Conservation (phyloP, 2,329 filamentous ascomycete genomes). For the Pezicula rhizophila region DNA sequence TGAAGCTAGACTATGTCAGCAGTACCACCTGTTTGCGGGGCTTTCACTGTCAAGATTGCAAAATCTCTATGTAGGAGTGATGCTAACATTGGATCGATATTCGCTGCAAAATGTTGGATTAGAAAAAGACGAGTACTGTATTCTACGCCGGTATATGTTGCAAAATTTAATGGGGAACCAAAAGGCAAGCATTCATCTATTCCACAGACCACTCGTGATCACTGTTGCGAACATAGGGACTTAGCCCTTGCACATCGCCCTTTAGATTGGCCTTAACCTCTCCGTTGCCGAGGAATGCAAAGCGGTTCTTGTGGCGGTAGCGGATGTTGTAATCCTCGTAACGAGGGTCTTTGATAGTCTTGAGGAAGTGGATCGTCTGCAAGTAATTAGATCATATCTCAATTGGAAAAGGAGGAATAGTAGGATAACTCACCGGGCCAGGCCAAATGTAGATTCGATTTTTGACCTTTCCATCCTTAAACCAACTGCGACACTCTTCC, state of each 20-base stretch:
- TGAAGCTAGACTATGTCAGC: no score
- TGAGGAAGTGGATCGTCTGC: conserved; percentile 39
- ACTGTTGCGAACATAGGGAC: conserved; percentile 36
- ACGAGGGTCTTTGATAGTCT: conserved; percentile 32
- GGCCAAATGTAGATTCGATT: conserved; percentile 42
- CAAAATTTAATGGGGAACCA: background rate
- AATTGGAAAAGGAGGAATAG: no score
- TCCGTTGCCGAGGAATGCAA: conserved; percentile 35
- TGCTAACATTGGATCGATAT: no score
- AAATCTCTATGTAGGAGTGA: no score
- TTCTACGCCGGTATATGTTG: background rate
- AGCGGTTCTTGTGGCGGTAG: conserved; percentile 32
- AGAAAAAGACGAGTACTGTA: background rate
- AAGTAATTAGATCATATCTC: conserved; percentile 3
- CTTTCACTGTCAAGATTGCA: no score
- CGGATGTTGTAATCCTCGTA: conserved; percentile 38
- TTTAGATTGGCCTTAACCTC: conserved; percentile 38
- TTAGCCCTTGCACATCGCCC: conserved; percentile 33
- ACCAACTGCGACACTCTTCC: conserved; percentile 21
- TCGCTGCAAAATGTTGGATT: no score
- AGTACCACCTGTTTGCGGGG: no score
- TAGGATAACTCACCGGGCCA: conserved; percentile 34
- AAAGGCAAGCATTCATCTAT: conserved; percentile 16
- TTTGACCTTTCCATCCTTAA: conserved; percentile 26
- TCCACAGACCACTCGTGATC: conserved; percentile 40